These are phyloP conservation scores for Coleophoma cylindrospora DNA, from an alignment of 2,329 filamentous ascomycete species.

Conservation along the genomic window DNA sequence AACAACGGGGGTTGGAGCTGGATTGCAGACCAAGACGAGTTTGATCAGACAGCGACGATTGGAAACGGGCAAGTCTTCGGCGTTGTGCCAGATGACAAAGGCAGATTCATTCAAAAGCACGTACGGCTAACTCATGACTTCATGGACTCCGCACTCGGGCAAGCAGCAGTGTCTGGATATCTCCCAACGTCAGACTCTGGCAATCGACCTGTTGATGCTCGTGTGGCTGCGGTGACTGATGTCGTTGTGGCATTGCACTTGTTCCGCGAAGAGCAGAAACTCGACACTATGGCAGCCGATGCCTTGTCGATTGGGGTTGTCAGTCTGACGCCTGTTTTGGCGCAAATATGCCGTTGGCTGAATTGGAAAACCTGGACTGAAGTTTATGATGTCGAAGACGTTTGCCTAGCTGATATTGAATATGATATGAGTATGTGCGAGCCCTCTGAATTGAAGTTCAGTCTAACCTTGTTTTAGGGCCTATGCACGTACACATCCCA, in stretches of 20 bases:
- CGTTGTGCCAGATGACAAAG: constrained; percentile 39
- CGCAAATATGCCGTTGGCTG: constrained; percentile 79
- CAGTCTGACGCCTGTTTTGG: constrained; percentile 66
- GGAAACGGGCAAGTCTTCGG: constrained; percentile 16
- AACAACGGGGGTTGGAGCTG: constrained; percentile 65
- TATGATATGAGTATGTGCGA: constrained; percentile 45
- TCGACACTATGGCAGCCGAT: constrained; percentile 57
- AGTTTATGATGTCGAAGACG: constrained; percentile 58
- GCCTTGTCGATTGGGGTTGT: constrained; percentile 36
- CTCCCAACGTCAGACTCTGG: constrained; percentile 54
- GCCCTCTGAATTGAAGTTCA: too few relatives aligned
- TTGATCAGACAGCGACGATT: constrained; percentile 7
- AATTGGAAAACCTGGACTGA: constrained; percentile 63
- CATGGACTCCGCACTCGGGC: constrained; percentile 52
- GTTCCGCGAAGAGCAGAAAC: constrained; percentile 82
- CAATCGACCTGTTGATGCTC: constrained; percentile 46
- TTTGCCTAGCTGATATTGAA: constrained; percentile 41
- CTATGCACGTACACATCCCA: constrained; percentile 20
- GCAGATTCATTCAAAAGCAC: constrained; percentile 45
- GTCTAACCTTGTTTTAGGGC: too few relatives aligned
- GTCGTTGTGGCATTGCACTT: constrained; percentile 76
- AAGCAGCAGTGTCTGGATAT: constrained; percentile 52
- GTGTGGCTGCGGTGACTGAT: constrained; percentile 58
- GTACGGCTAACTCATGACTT: constrained; percentile 61
- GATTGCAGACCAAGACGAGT: constrained; percentile 54